Evolutionary conservation across 1,139 yeast species (phyloP).

Genomic region (Pneumocystis sp.): DNA sequence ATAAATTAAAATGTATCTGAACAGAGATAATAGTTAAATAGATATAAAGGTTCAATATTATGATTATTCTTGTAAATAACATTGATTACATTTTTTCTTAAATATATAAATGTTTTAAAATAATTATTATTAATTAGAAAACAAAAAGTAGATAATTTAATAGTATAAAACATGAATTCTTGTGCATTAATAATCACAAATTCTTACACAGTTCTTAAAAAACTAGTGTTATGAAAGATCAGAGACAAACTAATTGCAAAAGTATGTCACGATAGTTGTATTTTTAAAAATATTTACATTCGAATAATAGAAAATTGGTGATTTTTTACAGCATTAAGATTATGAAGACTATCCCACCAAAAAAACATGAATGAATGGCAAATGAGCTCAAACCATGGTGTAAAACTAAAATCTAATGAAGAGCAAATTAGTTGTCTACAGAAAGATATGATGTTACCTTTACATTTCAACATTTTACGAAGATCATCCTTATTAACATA

Average conservation of each 20-base stretch:
- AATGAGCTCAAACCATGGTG: slow-evolving; percentile 96
- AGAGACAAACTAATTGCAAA: not conserved
- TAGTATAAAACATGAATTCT: not conserved
- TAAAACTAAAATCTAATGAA: slow-evolving; percentile 40
- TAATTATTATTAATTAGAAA: not conserved
- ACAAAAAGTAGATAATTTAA: not conserved
- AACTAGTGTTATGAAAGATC: not conserved
- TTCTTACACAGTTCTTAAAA: not conserved
- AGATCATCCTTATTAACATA: slow-evolving; percentile 60
- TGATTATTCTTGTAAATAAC: not conserved
- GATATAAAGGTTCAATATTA: not conserved
- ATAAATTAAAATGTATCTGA: not conserved
- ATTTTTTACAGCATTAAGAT: slow-evolving; percentile 32
- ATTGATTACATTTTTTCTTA: not conserved
- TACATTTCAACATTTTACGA: slow-evolving; percentile 59
- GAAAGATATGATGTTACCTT: slow-evolving; percentile 9
- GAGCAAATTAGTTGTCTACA: not conserved
- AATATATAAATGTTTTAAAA: not conserved
- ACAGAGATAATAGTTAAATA: not conserved
- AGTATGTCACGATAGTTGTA: not conserved
- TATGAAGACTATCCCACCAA: slow-evolving; percentile 71
- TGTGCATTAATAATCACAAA: not conserved
- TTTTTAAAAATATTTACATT: not conserved
- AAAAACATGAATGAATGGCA: slow-evolving; percentile 79
- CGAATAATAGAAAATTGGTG: slow-evolving; percentile 18